phyloP scores from a whole-genome alignment of 2,329 filamentous ascomycete genomes.

The Calonectria multiphialidica region DNA sequence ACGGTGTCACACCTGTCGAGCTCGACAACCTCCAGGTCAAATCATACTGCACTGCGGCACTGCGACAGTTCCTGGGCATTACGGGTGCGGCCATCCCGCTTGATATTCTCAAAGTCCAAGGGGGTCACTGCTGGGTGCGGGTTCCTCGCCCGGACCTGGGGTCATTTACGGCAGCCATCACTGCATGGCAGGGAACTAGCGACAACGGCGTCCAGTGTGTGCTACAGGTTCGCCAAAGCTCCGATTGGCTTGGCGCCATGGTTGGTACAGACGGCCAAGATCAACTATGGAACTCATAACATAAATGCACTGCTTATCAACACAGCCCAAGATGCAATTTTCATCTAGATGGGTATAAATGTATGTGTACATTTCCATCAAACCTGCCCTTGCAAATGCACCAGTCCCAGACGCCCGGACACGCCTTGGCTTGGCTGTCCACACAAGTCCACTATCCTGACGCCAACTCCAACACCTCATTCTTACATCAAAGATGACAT shows the following conservation, averaged over 20 bases:
- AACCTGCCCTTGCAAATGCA: constrained; percentile 39
- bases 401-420: constrained; percentile 44
- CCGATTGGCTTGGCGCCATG: constrained; percentile 74
- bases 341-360: constrained; percentile 44
- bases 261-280: constrained; percentile 61
- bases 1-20: constrained; percentile 34
- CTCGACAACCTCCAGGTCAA: constrained; percentile 74
- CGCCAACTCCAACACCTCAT: constrained; percentile 29
- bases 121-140: constrained; percentile 71
- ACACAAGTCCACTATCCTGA: constrained; percentile 17
- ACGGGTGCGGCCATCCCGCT: constrained; percentile 75
- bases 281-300: constrained; percentile 60
- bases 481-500: constrained; percentile 79
- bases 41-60: constrained; percentile 71
- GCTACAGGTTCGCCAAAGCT: constrained; percentile 68
- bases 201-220: constrained; percentile 59
- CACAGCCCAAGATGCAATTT: constrained; percentile 29
- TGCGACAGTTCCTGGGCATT: constrained; percentile 77
- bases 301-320: not conserved
- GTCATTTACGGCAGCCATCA: constrained; percentile 73
- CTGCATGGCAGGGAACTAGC: constrained; percentile 69
- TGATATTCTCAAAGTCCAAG: constrained; percentile 75
- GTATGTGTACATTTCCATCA: constrained; percentile 43
- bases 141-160: constrained; percentile 71
- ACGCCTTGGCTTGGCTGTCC: constrained; percentile 29